Evolutionary conservation across 768 basidiomycete genomes (phyloP), one percentile per base, ranked within the genome.

Genomic region (Phylloporus arenicola): DNA sequence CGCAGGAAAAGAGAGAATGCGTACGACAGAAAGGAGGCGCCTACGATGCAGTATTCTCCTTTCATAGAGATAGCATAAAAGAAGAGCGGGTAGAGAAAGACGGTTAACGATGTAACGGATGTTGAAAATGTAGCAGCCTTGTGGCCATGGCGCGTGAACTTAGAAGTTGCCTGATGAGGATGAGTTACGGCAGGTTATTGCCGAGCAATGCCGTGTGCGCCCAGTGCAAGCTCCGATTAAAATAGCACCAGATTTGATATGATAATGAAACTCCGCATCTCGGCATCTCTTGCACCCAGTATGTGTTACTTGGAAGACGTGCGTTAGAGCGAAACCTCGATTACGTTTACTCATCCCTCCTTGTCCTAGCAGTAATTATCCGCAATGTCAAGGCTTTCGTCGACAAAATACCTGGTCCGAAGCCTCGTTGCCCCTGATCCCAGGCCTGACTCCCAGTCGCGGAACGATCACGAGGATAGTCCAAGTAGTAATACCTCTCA

Each of bases 41-140:
- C 68, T 49, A 83, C 81, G 39, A 91, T 78, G 67, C 86, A 90
- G 53, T 86, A 57, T 77, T 89, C 87, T 27, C 88, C 88, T 51
- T 77, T 83, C 81, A 90, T 81, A 46, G 47, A 40, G 47, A 57
- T 55, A 52, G 50, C 57, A 56, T 53, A 50, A 51, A 64, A 51
- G 51, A 57, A 53, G 50, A 51, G 48, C 43, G 39, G 47, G 54
- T 34, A 58, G 57, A 52, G 57, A 35, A 56, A 52, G 54, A 48
- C 63, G 37, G 27, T 29, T 34, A 46, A 42, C 31, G 34, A 54
- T 44, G 37, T 43, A 42, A 44, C 33, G 45, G 52, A 52, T 50
- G 63, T 58, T 57, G 57, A 57, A 50, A 59, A 53, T 44, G 57
- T 52, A 45, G 53, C 16, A 42, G 54, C 60, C 56, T 62, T 55